Conservation (phyloP, 805 yeast species). For the Pichia sporocuriosa region DNA sequence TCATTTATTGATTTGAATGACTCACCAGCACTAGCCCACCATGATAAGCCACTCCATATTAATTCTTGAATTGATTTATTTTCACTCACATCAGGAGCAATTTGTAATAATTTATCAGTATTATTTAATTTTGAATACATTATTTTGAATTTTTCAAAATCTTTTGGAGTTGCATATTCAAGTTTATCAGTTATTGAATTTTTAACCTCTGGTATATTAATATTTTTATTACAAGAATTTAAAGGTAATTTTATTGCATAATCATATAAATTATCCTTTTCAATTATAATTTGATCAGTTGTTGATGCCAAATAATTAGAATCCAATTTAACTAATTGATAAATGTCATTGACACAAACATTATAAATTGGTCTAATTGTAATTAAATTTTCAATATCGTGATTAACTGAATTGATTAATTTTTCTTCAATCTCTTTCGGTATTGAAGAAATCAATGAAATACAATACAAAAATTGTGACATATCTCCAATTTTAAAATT, state of each 20-base stretch:
- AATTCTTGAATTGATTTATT: conserved; percentile 50
- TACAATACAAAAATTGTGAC: conserved; percentile 49
- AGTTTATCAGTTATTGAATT: conserved; percentile 10
- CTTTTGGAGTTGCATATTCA: conserved; percentile 32
- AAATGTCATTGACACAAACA: conserved; percentile 53
- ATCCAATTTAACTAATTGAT: conserved; percentile 25
- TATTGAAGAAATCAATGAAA: conserved; percentile 54
- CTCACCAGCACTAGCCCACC: conserved; percentile 89
- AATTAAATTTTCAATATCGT: conserved; percentile 18
- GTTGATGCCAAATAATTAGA: conserved; percentile 53
- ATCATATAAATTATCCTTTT: conserved; percentile 48
- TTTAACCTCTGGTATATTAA: conserved; percentile 17
- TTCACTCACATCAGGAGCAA: conserved; percentile 28
- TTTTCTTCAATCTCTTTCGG: conserved; percentile 44
- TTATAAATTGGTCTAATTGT: conserved; percentile 51
- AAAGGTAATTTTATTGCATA: conserved; percentile 28
- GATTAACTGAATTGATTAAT: conserved; percentile 24
- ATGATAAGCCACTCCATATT: conserved; percentile 63
- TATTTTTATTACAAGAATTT: conserved; percentile 10
- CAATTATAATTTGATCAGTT: conserved; percentile 57
- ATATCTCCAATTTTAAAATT: conserved; percentile 27
- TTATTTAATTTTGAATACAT: conserved; percentile 19
- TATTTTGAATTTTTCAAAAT: conserved; percentile 30
- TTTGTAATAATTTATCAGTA: not conserved
- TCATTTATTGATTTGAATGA: conserved; percentile 34